These are phyloP conservation scores for Naganishia randhawae DNA, from an alignment of 768 basidiomycete genomes.

Conservation along the genomic window DNA sequence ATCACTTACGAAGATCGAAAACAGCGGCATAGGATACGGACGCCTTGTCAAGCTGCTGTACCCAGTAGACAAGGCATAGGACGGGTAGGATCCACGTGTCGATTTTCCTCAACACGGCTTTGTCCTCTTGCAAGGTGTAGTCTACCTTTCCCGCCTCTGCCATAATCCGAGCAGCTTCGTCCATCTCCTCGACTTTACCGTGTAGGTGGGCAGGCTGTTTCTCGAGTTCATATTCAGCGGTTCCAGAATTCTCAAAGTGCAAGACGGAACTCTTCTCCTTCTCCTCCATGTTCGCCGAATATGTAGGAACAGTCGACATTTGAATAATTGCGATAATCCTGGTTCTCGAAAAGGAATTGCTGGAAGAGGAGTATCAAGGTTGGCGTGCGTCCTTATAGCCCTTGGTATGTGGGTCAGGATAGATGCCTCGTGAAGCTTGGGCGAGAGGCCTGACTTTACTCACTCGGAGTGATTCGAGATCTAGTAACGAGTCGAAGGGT, in stretches of 20 bases:
- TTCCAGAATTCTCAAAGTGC: neutral
- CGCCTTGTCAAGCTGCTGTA: conserved; percentile 47
- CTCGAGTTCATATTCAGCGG: neutral
- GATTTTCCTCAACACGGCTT: conserved; percentile 36
- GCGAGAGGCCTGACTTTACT: too few species aligned
- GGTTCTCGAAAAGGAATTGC: too few species aligned
- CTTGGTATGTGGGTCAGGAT: too few species aligned
- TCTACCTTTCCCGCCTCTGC: conserved; percentile 13
- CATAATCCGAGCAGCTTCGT: neutral
- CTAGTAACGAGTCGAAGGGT: too few species aligned
- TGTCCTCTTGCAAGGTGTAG: conserved; percentile 34
- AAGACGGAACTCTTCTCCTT: neutral
- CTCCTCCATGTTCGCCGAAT: neutral
- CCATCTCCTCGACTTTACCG: neutral
- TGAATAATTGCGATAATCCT: too few species aligned
- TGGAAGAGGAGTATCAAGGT: too few species aligned
- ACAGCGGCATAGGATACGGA: conserved; percentile 57
- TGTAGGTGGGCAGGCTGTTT: neutral
- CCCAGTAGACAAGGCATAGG: neutral
- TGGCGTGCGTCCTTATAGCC: too few species aligned
- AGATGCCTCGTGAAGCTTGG: too few species aligned
- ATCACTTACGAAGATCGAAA: conserved; percentile 32
- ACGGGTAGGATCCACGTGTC: conserved; percentile 20
- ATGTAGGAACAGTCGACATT: conserved; percentile 6
- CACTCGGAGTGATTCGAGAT: too few species aligned